Evolutionary conservation across 2,329 filamentous ascomycete species (phyloP).

Genomic region (Claviceps purpurea): DNA sequence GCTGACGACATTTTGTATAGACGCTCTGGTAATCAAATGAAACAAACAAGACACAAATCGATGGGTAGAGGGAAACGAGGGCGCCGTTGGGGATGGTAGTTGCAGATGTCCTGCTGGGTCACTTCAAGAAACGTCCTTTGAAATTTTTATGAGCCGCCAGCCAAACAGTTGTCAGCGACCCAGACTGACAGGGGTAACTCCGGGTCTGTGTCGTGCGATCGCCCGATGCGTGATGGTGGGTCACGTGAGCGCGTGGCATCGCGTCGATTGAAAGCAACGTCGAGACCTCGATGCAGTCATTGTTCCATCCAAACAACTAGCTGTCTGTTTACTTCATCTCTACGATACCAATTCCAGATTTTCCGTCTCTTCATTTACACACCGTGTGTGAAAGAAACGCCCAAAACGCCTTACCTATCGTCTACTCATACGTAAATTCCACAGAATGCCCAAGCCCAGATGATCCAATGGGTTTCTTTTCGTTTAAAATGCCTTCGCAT

Average conservation of each 20-base stretch:
- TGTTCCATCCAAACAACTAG: too few relatives aligned
- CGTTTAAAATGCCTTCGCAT: neutral
- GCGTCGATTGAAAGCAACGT: neutral
- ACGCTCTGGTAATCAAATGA: slow-evolving; percentile 7
- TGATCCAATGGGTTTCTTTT: neutral
- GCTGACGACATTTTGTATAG: slow-evolving; percentile 60
- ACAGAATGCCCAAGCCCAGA: neutral
- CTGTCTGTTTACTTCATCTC: too few relatives aligned
- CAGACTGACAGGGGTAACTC: slow-evolving; percentile 1
- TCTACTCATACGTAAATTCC: neutral
- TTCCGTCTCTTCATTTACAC: too few relatives aligned
- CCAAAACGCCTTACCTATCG: neutral
- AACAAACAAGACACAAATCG: slow-evolving; percentile 10
- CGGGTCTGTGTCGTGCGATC: too few relatives aligned
- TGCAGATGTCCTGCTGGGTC: slow-evolving; percentile 11
- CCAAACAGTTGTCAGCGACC: slow-evolving; percentile 1
- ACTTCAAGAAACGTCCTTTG: slow-evolving; percentile 11
- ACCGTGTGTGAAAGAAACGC: neutral
- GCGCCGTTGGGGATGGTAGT: slow-evolving; percentile 8
- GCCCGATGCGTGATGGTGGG: neutral
- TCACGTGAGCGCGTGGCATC: neutral
- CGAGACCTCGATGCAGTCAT: too few relatives aligned
- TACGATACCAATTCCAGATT: too few relatives aligned
- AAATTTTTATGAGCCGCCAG: slow-evolving; percentile 24
- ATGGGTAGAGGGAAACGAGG: slow-evolving; percentile 13